Conservation (phyloP, 306 rosid genomes). For the Vigna hirtella region DNA sequence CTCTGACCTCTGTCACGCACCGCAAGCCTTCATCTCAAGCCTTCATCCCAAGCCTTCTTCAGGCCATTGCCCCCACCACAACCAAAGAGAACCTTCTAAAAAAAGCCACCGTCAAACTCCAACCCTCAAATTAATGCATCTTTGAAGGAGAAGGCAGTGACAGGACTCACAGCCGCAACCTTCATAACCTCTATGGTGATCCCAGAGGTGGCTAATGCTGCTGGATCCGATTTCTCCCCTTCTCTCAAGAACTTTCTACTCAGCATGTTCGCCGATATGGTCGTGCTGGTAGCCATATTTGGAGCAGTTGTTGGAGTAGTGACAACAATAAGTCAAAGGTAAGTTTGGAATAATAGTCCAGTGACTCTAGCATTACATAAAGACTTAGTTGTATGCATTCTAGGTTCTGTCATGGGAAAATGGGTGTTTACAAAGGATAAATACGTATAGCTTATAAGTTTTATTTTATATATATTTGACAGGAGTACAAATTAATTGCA, state of each 20-base stretch:
- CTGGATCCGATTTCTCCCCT: slow-evolving; percentile 62
- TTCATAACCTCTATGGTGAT: slow-evolving; percentile 75
- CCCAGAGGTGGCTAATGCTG: slow-evolving; percentile 80
- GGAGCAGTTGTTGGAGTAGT: slow-evolving; percentile 62
- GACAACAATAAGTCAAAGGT: slow-evolving; percentile 7
- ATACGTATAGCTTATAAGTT: not conserved
- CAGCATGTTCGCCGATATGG: slow-evolving; percentile 76
- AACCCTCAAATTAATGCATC: slow-evolving; percentile 58
- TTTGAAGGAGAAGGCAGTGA: slow-evolving; percentile 65
- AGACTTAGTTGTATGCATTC: too few species aligned
- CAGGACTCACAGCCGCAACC: slow-evolving; percentile 66
- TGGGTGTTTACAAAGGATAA: not conserved
- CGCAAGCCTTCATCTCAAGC: slow-evolving; percentile 40
- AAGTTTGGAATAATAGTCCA: slow-evolving; percentile 12
- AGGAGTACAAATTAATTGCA: not conserved
- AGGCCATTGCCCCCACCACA: slow-evolving; percentile 18
- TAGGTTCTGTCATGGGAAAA: too few species aligned
- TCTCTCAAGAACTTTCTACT: slow-evolving; percentile 80
- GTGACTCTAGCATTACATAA: too few species aligned
- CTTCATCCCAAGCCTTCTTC: slow-evolving; percentile 31
- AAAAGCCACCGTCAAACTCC: slow-evolving; percentile 48
- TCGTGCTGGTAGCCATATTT: slow-evolving; percentile 58
- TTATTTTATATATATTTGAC: slow-evolving; percentile 3
- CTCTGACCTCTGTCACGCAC: slow-evolving; percentile 42
- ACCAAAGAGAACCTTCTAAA: slow-evolving; percentile 18